Conservation (phyloP, 129 eudicot species). For the Tagetes patula region DNA sequence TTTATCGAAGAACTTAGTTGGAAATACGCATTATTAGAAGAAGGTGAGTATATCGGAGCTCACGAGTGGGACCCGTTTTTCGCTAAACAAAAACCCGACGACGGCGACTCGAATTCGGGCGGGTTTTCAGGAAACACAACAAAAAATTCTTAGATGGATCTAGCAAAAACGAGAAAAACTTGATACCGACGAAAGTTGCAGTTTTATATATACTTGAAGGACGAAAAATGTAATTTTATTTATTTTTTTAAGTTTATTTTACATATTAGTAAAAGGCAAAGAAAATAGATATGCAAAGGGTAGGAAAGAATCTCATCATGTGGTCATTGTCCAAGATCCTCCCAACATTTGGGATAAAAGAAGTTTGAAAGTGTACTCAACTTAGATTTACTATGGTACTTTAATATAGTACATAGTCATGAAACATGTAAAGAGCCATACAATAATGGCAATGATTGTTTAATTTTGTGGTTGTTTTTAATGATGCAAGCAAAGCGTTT, state of each 20-base stretch:
- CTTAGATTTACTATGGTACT: constrained; percentile 14
- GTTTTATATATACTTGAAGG: not conserved
- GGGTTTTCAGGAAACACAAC: not conserved
- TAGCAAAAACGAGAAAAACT: not conserved
- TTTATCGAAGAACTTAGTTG: constrained; percentile 82
- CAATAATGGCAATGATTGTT: not conserved
- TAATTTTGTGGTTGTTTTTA: not conserved
- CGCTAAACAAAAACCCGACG: constrained; percentile 50
- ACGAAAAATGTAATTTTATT: not conserved
- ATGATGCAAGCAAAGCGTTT: not conserved
- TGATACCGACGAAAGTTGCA: too few relatives aligned
- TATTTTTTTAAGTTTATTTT: not conserved
- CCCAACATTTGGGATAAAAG: constrained; percentile 21
- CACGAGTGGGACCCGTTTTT: constrained; percentile 88
- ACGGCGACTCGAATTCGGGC: not conserved
- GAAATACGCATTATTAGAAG: constrained; percentile 78
- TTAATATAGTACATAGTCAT: not conserved
- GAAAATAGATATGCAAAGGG: not conserved
- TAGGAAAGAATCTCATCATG: constrained; percentile 9
- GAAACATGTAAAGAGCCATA: not conserved
- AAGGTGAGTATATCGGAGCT: constrained; percentile 56
- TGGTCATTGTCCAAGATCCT: constrained; percentile 7
- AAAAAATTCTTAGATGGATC: not conserved
- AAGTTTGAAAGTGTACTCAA: constrained; percentile 4
- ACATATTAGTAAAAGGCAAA: not conserved